Percentiles rank a stretch among this genome's conserved stretches.
Conservation (phyloP, 1,284 basidiomycete genomes). For the Naganishia albida region DNA sequence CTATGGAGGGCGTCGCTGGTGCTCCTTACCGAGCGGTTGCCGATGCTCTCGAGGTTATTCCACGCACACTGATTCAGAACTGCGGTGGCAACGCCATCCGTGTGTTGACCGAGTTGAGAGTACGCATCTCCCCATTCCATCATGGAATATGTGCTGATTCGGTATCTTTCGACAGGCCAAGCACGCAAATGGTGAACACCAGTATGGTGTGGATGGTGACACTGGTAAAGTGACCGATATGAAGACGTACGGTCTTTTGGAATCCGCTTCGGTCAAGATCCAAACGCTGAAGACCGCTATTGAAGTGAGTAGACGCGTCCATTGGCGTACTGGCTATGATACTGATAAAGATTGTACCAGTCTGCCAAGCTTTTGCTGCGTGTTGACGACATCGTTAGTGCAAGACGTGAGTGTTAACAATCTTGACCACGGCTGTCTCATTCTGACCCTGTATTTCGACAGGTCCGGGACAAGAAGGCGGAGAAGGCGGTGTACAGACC, state of each 20-base stretch:
- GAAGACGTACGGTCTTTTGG: conserved; percentile 90
- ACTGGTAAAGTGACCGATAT: conserved; percentile 94
- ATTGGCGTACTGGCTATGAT: background rate
- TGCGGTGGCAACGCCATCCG: conserved; percentile 93
- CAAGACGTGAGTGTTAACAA: conserved; percentile 59
- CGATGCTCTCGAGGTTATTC: conserved; percentile 97
- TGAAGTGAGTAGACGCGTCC: conserved; percentile 60
- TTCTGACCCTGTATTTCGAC: background rate
- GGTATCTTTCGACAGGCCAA: conserved; percentile 66
- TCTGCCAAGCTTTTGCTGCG: conserved; percentile 87
- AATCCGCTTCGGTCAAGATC: conserved; percentile 95
- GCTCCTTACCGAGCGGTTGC: conserved; percentile 90
- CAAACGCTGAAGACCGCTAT: conserved; percentile 98
- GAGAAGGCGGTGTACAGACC: conserved; percentile 49
- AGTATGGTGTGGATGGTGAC: conserved; percentile 93
- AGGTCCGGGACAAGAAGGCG: conserved; percentile 44
- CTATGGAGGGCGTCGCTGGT: conserved; percentile 78
- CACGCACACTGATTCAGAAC: conserved; percentile 92
- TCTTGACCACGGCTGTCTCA: background rate
- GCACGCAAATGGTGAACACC: conserved; percentile 85
- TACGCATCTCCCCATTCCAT: conserved; percentile 51
- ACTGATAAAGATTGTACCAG: conserved; percentile 47
- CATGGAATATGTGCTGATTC: conserved; percentile 19
- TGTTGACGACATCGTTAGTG: conserved; percentile 93
- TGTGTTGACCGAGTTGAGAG: conserved; percentile 84